Evolutionary conservation across 78 protist species (phyloP).

Genomic region (Cavenderia fasciculata): DNA sequence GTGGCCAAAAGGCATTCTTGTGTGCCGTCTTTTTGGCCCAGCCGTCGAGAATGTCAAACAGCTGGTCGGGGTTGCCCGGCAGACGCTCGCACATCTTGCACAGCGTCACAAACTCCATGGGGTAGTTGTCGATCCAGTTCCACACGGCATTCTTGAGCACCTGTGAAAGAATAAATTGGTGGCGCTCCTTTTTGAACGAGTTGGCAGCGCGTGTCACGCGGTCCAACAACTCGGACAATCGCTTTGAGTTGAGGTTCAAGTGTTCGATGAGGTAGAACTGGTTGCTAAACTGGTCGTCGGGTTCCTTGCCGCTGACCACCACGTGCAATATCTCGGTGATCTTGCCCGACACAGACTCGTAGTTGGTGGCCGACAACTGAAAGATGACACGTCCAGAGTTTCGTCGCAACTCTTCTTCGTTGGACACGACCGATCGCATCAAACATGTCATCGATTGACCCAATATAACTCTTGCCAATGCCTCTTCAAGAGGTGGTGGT

Average conservation of each 20-base stretch:
- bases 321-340: slow-evolving; percentile 33
- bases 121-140: slow-evolving; percentile 81
- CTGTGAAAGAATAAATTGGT: slow-evolving; percentile 49
- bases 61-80: slow-evolving; percentile 61
- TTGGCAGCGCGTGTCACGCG: slow-evolving; percentile 21
- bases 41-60: slow-evolving; percentile 63
- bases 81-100: slow-evolving; percentile 61
- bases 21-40: slow-evolving; percentile 67
- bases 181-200: slow-evolving; percentile 47
- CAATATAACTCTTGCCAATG: slow-evolving; percentile 21
- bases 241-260: slow-evolving; percentile 48
- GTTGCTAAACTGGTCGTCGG: not conserved
- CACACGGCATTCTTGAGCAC: slow-evolving; percentile 61
- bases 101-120: slow-evolving; percentile 73
- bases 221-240: slow-evolving; percentile 54
- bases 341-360: slow-evolving; percentile 55
- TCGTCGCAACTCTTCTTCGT: slow-evolving; percentile 8
- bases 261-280: slow-evolving; percentile 68
- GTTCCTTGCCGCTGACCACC: slow-evolving; percentile 20
- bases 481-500: slow-evolving; percentile 80
- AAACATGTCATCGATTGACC: slow-evolving; percentile 32
- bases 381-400: slow-evolving; percentile 68
- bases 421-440: slow-evolving; percentile 13
- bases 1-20: slow-evolving; percentile 78
- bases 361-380: slow-evolving; percentile 74